Conservation (phyloP, 208 protist species). For the Trichomonas gallinae region DNA sequence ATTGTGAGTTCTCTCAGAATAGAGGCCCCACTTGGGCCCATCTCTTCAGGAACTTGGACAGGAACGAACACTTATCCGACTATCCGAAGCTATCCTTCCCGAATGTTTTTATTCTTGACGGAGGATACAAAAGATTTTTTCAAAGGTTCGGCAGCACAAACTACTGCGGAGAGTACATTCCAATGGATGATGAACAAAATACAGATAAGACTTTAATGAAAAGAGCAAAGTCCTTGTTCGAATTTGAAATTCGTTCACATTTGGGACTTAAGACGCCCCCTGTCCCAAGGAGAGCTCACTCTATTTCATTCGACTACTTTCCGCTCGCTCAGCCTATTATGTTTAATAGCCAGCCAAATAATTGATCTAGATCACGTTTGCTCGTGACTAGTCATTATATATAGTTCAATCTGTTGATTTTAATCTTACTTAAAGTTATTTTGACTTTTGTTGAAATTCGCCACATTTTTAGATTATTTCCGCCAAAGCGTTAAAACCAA, state of each 20-base stretch:
- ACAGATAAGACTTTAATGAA: background rate
- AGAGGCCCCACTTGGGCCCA: background rate
- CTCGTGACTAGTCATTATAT: background rate
- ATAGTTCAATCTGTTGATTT: no score
- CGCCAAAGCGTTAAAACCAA: no score
- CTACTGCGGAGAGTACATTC: background rate
- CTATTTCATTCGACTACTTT: background rate
- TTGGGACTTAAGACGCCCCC: background rate
- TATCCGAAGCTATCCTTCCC: background rate
- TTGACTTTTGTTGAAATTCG: no score
- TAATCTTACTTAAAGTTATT: no score
- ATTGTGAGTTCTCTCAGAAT: conserved; percentile 30
- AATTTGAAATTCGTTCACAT: background rate
- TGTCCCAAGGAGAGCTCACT: background rate
- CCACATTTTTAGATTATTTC: no score
- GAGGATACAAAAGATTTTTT: background rate
- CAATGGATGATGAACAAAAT: background rate
- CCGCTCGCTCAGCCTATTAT: background rate
- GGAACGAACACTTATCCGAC: background rate
- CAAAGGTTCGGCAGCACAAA: background rate
- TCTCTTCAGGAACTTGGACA: background rate
- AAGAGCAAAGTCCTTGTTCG: background rate
- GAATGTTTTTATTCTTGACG: background rate
- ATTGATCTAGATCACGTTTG: background rate
- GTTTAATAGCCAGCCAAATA: background rate